phyloP scores from a whole-genome alignment of 139 green algal species.

The Chlorella ohadii region DNA sequence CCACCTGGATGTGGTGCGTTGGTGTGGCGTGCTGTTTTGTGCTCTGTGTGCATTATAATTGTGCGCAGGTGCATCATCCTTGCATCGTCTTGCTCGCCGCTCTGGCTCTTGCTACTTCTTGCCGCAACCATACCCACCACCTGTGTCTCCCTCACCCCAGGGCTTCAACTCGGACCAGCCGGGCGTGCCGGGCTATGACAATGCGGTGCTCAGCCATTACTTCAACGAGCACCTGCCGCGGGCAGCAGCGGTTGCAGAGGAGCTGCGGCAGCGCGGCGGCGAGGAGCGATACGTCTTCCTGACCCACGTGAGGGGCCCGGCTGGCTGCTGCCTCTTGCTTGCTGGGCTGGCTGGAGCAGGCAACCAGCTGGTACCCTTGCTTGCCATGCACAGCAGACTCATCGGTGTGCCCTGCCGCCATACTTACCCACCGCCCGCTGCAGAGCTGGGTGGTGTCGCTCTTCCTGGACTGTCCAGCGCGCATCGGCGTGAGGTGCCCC shows the following conservation, averaged over 20 bases:
- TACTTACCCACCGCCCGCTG: constrained; percentile 13
- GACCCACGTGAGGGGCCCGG: not conserved
- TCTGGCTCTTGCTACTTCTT: too few relatives aligned
- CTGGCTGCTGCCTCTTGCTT: not conserved
- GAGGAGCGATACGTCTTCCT: constrained; percentile 43
- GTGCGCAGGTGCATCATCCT: too few relatives aligned
- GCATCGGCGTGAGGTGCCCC: constrained; percentile 65
- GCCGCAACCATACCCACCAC: not conserved
- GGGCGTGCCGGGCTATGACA: constrained; percentile 36
- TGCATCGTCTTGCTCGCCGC: too few relatives aligned
- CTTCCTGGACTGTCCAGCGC: constrained; percentile 67
- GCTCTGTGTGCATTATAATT: too few relatives aligned
- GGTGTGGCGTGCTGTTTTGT: too few relatives aligned
- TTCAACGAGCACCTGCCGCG: constrained; percentile 59
- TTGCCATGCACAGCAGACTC: not conserved
- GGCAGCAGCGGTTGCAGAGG: constrained; percentile 40
- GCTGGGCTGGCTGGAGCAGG: too few relatives aligned
- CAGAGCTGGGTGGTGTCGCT: constrained; percentile 64
- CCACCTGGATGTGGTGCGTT: constrained; percentile 59
- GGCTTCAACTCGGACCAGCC: not conserved
- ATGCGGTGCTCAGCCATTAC: constrained; percentile 64
- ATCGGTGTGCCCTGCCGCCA: not conserved
- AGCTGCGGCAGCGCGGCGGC: constrained; percentile 28
- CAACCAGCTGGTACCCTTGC: too few relatives aligned
- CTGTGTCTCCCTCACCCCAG: too few relatives aligned